Conservation (phyloP, 805 yeast species). For the Middelhovenomyces tepae region DNA sequence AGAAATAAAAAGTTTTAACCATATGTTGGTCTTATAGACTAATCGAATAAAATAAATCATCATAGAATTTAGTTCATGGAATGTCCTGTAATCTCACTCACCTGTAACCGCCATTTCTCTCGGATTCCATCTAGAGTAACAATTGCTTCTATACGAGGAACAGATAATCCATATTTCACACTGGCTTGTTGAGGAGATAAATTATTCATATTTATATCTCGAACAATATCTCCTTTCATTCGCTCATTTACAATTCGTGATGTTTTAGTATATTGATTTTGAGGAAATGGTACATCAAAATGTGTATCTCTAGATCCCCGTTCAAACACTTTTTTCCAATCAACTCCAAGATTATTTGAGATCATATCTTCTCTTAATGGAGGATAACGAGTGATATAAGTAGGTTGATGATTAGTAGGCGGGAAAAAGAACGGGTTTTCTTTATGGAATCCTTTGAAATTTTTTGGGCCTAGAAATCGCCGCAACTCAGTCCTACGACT, state of each 20-base stretch:
- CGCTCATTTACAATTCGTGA: conserved; percentile 50
- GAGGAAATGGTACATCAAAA: conserved; percentile 63
- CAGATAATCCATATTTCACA: conserved; percentile 65
- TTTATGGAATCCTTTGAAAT: conserved; percentile 72
- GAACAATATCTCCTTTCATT: conserved; percentile 51
- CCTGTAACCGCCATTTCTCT: conserved; percentile 48
- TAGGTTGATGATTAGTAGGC: conserved; percentile 26
- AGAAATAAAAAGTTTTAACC: conserved; percentile 37
- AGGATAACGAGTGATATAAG: conserved; percentile 21
- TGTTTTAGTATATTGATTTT: conserved; percentile 60
- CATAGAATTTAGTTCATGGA: conserved; percentile 22
- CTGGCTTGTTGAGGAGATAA: conserved; percentile 68
- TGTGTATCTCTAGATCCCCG: conserved; percentile 1
- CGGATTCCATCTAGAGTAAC: conserved; percentile 60
- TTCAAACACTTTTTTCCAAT: conserved; percentile 24
- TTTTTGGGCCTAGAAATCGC: conserved; percentile 74
- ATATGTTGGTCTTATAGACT: conserved; percentile 66
- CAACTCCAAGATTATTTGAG: conserved; percentile 11
- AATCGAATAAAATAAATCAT: conserved; percentile 47
- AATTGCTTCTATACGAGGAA: conserved; percentile 86
- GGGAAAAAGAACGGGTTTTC: conserved; percentile 67
- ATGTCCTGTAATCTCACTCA: conserved; percentile 38
- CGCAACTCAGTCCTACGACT: conserved; percentile 33
- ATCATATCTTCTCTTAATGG: no score
- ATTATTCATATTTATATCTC: conserved; percentile 40